A percentile compares a stretch with the other conserved stretches of the same genome.
Evolutionary conservation across 345 rosid species (phyloP).

Genomic region (Microthlaspi erraticum): DNA sequence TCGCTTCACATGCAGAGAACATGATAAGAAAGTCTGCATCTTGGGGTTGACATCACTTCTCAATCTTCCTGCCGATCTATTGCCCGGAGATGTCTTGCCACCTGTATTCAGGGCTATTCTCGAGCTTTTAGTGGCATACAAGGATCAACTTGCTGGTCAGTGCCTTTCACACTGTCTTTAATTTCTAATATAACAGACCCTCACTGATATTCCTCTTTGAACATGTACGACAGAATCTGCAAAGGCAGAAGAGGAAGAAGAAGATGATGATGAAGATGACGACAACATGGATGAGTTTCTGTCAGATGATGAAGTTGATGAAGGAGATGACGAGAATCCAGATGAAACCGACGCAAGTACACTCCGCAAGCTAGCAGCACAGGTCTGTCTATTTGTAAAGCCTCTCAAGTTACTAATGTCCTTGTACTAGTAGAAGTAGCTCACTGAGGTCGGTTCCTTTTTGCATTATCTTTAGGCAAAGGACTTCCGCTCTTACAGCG

Average conservation of each 20-base stretch:
- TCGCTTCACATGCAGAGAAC: slow-evolving; percentile 63
- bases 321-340: slow-evolving; percentile 87
- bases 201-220: slow-evolving; percentile 9
- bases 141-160: slow-evolving; percentile 95
- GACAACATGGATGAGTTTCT: slow-evolving; percentile 96
- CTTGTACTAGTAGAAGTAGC: slow-evolving; percentile 10
- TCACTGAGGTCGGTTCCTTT: slow-evolving; percentile 7
- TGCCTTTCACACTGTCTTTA: slow-evolving; percentile 21
- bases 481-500: slow-evolving; percentile 75
- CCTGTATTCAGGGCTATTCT: slow-evolving; percentile 84
- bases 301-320: slow-evolving; percentile 89
- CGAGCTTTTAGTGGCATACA: slow-evolving; percentile 88
- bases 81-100: slow-evolving; percentile 81
- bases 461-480: slow-evolving; percentile 58
- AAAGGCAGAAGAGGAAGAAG: slow-evolving; percentile 52
- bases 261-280: slow-evolving; percentile 56
- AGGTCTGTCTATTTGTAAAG: slow-evolving; percentile 60
- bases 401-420: background rate
- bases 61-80: slow-evolving; percentile 77
- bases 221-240: slow-evolving; percentile 67
- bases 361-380: slow-evolving; percentile 87
- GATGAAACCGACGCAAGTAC: slow-evolving; percentile 87
- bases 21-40: slow-evolving; percentile 97
- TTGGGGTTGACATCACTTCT: slow-evolving; percentile 91
- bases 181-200: background rate